A percentile compares a stretch with the other conserved stretches of the same genome.
Conservation (phyloP, 257 asterid species). For the Gardenia jasminoides region DNA sequence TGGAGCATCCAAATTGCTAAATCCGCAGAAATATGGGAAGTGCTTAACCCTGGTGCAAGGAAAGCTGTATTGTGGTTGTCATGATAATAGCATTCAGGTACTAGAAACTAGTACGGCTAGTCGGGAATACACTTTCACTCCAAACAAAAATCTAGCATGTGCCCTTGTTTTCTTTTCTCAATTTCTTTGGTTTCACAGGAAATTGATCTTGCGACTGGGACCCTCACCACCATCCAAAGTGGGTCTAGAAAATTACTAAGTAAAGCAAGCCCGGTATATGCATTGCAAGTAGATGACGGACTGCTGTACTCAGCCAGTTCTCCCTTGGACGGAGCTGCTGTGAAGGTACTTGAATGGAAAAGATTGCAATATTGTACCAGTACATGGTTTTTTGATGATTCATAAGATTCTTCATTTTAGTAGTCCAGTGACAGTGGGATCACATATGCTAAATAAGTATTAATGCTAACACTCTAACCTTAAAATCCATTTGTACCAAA, state of each 20-base stretch:
- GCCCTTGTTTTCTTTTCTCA: neutral
- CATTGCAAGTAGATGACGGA: slow-evolving; percentile 66
- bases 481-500: neutral
- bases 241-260: slow-evolving; percentile 68
- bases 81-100: slow-evolving; percentile 86
- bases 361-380: neutral
- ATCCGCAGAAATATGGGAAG: slow-evolving; percentile 58
- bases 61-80: slow-evolving; percentile 76
- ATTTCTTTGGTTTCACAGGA: slow-evolving; percentile 36
- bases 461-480: neutral
- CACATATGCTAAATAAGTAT: neutral
- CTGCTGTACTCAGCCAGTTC: slow-evolving; percentile 59
- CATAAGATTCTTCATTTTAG: neutral
- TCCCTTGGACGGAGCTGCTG: slow-evolving; percentile 60
- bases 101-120: neutral
- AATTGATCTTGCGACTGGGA: slow-evolving; percentile 70
- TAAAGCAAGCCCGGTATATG: slow-evolving; percentile 57
- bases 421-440: neutral
- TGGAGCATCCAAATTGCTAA: slow-evolving; percentile 56
- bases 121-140: neutral
- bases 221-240: slow-evolving; percentile 57
- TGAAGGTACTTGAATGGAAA: slow-evolving; percentile 49
- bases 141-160: neutral
- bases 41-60: slow-evolving; percentile 63
- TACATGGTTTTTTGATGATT: neutral